phyloP scores from a whole-genome alignment of 257 asterid genomes.

The Rehmannia glutinosa region DNA sequence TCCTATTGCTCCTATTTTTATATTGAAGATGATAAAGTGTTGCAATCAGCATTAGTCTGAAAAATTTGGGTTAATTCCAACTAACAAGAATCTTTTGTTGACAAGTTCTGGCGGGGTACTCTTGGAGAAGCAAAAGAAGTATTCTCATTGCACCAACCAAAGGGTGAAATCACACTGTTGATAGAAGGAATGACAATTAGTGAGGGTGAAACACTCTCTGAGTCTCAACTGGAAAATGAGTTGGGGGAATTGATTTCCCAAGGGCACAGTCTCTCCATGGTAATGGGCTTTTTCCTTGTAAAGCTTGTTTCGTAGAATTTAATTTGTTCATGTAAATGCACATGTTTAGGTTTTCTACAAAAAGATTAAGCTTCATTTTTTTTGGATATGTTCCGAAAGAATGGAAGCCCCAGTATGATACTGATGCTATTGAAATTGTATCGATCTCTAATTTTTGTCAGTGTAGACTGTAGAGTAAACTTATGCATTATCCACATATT shows the following conservation, averaged over 20 bases:
- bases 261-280: conserved; percentile 87
- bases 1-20: no score
- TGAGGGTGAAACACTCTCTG: conserved; percentile 52
- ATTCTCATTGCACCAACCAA: conserved; percentile 61
- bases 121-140: conserved; percentile 68
- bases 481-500: no score
- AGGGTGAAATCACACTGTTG: conserved; percentile 91
- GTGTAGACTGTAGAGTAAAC: no score
- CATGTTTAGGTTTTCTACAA: neutral
- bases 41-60: neutral
- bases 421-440: no score
- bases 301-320: neutral
- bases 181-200: conserved; percentile 55
- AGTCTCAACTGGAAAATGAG: conserved; percentile 72
- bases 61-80: neutral
- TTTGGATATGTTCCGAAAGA: neutral
- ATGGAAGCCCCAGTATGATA: neutral
- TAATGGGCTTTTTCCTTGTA: conserved; percentile 21
- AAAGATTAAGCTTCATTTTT: neutral
- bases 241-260: conserved; percentile 59
- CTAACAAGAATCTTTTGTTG: conserved; percentile 14
- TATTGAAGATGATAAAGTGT: no score
- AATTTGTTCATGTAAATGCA: neutral
- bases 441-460: no score
- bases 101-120: conserved; percentile 89